Evolutionary conservation across 805 yeast genomes (phyloP), one percentile per base, ranked within the genome.

Genomic region (Wickerhamomyces mucosus): DNA sequence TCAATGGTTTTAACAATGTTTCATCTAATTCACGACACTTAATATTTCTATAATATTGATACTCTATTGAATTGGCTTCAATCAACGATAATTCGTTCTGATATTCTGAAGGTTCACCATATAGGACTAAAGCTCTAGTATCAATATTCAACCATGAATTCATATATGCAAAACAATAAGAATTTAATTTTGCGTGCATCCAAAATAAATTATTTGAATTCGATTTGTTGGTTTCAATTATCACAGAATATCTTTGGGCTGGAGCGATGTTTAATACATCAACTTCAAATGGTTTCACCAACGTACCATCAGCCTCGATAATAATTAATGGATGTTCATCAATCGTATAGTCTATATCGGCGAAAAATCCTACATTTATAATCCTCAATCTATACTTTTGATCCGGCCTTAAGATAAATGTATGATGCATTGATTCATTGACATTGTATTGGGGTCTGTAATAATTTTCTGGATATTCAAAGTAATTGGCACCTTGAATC

Each of bases 181-280:
- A 45, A 37, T 60, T 55, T 45, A 61, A 42, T 26, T 46, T 50
- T 5, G 63, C 64, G 21, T 60, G 55, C 51, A 61, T 47, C 64
- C 64, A 61, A 37, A 56, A 56, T 31, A 46, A 72, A 54, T 35
- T 69, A 14, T 6, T 14, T 7, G 7, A 11, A n/a, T 10, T 10
- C 15, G 13, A 15, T 50, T 69, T 59, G 67, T 29, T 58, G 55
- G 41, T 47, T 52, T 81, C 65, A 18, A 57, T 61, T 23, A 79
- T 42, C 34, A 78, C 57, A 12, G 81, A 69, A 48, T 76, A 72
- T 38, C 94, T 59, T 55, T 81, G 89, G 8, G 83, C 88, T 14
- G 75, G 81, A 59, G 56, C 41, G 23, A 38, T 38, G 33, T 32
- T 34, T 17, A 35, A 22, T 7, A 38, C 41, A 13, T 58, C 62